phyloP scores from a whole-genome alignment of 2,329 filamentous ascomycete species.

The Ophiostoma novo-ulmi region DNA sequence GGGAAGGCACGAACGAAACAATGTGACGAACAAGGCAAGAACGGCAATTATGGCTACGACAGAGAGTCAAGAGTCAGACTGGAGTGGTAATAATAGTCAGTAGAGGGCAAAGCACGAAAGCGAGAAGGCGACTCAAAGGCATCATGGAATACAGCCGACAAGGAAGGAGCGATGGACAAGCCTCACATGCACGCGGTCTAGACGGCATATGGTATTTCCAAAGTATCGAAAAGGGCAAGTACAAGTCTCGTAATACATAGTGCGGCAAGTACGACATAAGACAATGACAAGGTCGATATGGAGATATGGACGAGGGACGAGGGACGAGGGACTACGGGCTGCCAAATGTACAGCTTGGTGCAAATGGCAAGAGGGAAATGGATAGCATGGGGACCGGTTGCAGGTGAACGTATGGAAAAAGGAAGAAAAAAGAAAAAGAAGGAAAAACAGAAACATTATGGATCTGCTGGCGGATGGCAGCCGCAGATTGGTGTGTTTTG shows the following conservation, averaged over 20 bases:
- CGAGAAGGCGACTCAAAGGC: background rate
- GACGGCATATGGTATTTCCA: slow-evolving; percentile 2
- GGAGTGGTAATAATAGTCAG: background rate
- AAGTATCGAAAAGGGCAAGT: slow-evolving; percentile 7
- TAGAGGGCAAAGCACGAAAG: background rate
- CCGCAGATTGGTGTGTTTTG: slow-evolving; percentile 7
- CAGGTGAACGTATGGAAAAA: slow-evolving; percentile 8
- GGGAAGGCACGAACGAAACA: slow-evolving; percentile 20
- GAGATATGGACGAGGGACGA: background rate
- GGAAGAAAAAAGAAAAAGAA: slow-evolving; percentile 9
- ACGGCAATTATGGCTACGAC: background rate
- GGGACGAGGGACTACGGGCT: background rate
- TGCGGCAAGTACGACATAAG: slow-evolving; percentile 6
- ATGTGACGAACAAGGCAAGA: slow-evolving; percentile 8
- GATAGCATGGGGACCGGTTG: slow-evolving; percentile 12
- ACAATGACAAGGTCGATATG: background rate
- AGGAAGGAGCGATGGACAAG: slow-evolving; percentile 11
- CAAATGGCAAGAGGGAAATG: background rate
- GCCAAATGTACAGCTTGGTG: no score
- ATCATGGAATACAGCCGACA: slow-evolving; percentile 13
- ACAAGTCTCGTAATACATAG: slow-evolving; percentile 10
- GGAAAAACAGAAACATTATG: background rate
- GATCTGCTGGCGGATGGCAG: slow-evolving; percentile 9
- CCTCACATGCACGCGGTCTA: slow-evolving; percentile 12
- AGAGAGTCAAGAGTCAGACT: background rate